These are phyloP conservation scores for Colletotrichum caudatum DNA, from an alignment of 2,329 filamentous ascomycete genomes.

Conservation along the genomic window DNA sequence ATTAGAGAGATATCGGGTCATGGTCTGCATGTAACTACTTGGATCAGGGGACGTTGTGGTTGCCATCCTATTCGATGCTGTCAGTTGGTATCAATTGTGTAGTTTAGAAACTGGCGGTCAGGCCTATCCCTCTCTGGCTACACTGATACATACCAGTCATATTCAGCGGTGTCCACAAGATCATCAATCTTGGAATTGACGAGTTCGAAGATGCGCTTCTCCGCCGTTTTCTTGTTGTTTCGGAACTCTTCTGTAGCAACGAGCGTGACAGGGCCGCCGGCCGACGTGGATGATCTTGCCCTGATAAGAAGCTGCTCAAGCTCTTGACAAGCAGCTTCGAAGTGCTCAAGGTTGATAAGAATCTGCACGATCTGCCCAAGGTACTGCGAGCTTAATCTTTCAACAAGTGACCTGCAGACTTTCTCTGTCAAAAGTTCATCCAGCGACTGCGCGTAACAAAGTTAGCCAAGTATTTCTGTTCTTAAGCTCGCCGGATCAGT, in stretches of 20 bases:
- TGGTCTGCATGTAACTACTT: constrained; percentile 93
- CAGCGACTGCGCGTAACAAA: constrained; percentile 70
- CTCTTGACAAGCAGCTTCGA: constrained; percentile 92
- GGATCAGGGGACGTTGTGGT: constrained; percentile 75
- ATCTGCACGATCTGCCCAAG: constrained; percentile 98
- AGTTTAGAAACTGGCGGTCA: not conserved
- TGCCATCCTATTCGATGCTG: constrained; percentile 57
- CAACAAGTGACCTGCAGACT: constrained; percentile 90
- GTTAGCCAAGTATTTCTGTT: not conserved
- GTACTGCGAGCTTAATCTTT: constrained; percentile 91
- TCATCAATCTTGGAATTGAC: constrained; percentile 99
- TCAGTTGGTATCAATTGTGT: constrained; percentile 13
- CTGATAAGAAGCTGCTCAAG: constrained; percentile 88
- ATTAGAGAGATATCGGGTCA: constrained; percentile 92
- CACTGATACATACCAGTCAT: constrained; percentile 77
- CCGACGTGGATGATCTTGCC: constrained; percentile 84
- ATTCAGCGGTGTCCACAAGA: constrained; percentile 95
- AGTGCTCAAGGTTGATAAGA: constrained; percentile 96
- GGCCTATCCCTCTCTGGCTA: not conserved
- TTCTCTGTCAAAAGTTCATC: constrained; percentile 94
- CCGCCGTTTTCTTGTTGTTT: constrained; percentile 92
- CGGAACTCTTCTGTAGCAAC: constrained; percentile 88
- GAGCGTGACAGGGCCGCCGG: constrained; percentile 82
- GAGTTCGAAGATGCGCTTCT: constrained; percentile 97
- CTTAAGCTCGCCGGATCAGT: not conserved